Base-by-base conservation (phyloP, 768 basidiomycete species). In the Pholiota conissans region DNA sequence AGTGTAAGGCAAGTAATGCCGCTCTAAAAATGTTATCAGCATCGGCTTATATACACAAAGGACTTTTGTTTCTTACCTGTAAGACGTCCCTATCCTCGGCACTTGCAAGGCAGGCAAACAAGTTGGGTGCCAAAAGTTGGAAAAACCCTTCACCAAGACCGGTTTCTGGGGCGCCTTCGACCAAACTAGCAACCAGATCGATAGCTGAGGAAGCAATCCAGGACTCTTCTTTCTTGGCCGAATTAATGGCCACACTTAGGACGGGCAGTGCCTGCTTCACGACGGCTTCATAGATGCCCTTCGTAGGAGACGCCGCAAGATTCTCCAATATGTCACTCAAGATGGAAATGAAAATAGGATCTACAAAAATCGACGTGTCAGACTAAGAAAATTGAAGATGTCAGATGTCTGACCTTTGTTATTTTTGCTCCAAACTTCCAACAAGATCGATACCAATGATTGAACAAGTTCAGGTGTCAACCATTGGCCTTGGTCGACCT, bases 71-170 rank as follows among this genome's bases (percentile, higher is more conserved):
- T 11, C 49, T 58, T 52, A 89, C 90, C 77, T 93, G 91, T 32
- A 91, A 69, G 13, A 89, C 84, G 66, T 95, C 95, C 61, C 94
- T 84, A 66, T 98, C 97, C 61, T 95, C 93, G 0, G 91, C 83
- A 8, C 73, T 71, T 18, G 73, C 69, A 49, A 98, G 72, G 52
- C 85, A 85, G 35, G 77, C 78, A 70, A 98, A 93, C 7, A 98
- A 71, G 52, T 75, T 80, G 0, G 89, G 88, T 1, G 90, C 93
- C 35, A 96, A 73, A 27, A 85, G 73, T 0, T 80, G 80, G 61
- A 97, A 90, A 71, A 95, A 87, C 0, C 91, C 91, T 2, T 87
- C 83, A 28, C 92, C 88, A n/a, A 95, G 77, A 22, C 84, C 84
- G 10, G 73, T 77, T 20, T 74, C 73, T 32, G 86, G 80, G 1